These are phyloP conservation scores for Sclerotinia sclerotiorum DNA, from an alignment of 2,329 filamentous ascomycete species.

Conservation along the genomic window DNA sequence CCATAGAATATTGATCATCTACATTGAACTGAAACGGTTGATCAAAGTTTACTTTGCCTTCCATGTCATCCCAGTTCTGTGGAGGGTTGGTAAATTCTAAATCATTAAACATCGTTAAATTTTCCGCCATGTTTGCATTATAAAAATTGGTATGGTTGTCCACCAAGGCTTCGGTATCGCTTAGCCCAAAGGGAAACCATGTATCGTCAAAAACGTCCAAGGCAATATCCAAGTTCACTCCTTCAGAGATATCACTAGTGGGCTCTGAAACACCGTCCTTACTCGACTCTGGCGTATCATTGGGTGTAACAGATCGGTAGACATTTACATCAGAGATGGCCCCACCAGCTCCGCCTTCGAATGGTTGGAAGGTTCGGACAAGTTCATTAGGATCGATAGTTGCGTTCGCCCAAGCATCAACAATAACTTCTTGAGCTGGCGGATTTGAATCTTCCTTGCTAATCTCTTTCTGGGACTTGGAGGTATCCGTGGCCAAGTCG, in stretches of 20 bases:
- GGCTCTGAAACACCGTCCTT: conserved; percentile 61
- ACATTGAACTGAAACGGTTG: conserved; percentile 56
- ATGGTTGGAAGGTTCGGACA: conserved; percentile 44
- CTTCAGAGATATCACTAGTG: conserved; percentile 61
- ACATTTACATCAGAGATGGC: conserved; percentile 54
- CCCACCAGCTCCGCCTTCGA: conserved; percentile 47
- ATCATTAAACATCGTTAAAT: conserved; percentile 37
- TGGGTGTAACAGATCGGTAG: conserved; percentile 57
- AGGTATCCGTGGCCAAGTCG: conserved; percentile 28
- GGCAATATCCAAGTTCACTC: conserved; percentile 53
- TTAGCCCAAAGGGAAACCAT: conserved; percentile 48
- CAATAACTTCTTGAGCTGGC: conserved; percentile 28
- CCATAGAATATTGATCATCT: conserved; percentile 45
- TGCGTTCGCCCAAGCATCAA: conserved; percentile 45
- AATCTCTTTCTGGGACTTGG: conserved; percentile 35
- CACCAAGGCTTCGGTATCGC: conserved; percentile 43
- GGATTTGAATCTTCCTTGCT: conserved; percentile 35
- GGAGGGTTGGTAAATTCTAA: conserved; percentile 34
- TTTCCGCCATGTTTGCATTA: conserved; percentile 37
- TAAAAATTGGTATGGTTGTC: conserved; percentile 41
- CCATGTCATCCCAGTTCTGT: conserved; percentile 51
- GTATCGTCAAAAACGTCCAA: conserved; percentile 42
- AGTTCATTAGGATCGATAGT: conserved; percentile 57
- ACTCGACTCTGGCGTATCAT: conserved; percentile 64
- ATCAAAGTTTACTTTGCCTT: conserved; percentile 47